phyloP scores from a whole-genome alignment of 257 asterid species.

The Penstemon newberryi region DNA sequence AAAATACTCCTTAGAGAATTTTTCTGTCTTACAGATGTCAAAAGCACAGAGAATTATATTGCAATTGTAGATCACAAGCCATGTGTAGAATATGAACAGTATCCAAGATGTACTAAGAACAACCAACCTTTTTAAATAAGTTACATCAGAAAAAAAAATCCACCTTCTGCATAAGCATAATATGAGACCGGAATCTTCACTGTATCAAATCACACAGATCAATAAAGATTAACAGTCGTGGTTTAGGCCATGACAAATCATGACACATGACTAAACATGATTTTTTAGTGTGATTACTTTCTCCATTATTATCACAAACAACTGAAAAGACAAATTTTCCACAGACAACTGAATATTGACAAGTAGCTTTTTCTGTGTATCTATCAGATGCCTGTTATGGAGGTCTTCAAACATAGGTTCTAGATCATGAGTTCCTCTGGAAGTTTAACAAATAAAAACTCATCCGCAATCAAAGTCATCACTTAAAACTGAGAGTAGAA shows the following conservation, averaged over 20 bases:
- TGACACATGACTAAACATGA: constrained; percentile 7
- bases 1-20: constrained; percentile 17
- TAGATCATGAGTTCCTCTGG: neutral
- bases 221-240: neutral
- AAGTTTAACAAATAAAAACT: constrained; percentile 11
- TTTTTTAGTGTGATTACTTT: constrained; percentile 9
- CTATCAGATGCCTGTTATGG: constrained; percentile 3
- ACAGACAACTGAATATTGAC: neutral
- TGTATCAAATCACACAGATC: constrained; percentile 19
- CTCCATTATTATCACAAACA: constrained; percentile 15
- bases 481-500: constrained; percentile 17
- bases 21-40: constrained; percentile 7
- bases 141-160: neutral
- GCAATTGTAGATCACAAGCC: constrained; percentile 15
- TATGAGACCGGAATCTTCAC: neutral
- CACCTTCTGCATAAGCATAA: no score
- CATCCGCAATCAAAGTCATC: constrained; percentile 12
- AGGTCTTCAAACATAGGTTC: neutral
- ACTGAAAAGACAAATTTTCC: neutral
- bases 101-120: neutral
- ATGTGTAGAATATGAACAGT: neutral
- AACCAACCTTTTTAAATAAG: constrained; percentile 16
- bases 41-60: neutral
- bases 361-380: constrained; percentile 6
- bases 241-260: constrained; percentile 2